Evolutionary conservation across 805 yeast species (phyloP), one percentile per base, ranked within the genome.

Genomic region (Kodamaea leandrae): DNA sequence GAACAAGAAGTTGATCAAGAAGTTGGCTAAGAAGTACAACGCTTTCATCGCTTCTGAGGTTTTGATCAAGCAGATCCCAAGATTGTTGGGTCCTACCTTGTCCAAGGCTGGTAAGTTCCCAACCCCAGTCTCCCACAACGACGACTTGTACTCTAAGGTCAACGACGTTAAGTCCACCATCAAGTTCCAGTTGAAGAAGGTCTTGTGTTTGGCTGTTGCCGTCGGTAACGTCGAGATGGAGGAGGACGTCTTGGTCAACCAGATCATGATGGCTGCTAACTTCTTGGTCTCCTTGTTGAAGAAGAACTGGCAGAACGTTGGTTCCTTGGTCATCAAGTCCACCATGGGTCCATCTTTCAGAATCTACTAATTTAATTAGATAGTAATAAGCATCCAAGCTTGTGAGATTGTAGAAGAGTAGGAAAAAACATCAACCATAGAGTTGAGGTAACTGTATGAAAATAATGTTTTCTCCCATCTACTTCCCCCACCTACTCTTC

Each of bases 21-120:
- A 93, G 82, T 84, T 93, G 72, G 97, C 99, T 61, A 95, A 93
- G 95, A 93, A 93, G 83, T 93, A 93, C 95, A 89, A 87, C 73
- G 97, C 99, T 62, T 93, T 93, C 84, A 76, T 93, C 71, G 98
- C 99, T 75, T 93, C 99, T 58, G 99, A 93, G 76, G 96, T 86
- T 58, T 86, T 93, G 75, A 93, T 93, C 75, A 93, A 93, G 83
- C 99, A 93, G 82, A 96, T 93, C 72, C 99, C 99, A 78, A 93
- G 99, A 85, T 83, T 93, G 72, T 83, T 93, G 71, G 99, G 99
- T 80, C 99, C 99, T 74, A 96, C 91, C 76, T 88, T 93, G 71
- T 93, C 99, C 61, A 93, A 93, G 86, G 98, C 97, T 71, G 99
- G 99, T 86, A 93, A 93, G 91, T 93, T 93, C 96, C 99, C 99